A percentile compares a stretch with the other conserved stretches of the same genome.
These are phyloP conservation scores for Kodamaea laetipori DNA, from an alignment of 805 yeast genomes.

Conservation along the genomic window DNA sequence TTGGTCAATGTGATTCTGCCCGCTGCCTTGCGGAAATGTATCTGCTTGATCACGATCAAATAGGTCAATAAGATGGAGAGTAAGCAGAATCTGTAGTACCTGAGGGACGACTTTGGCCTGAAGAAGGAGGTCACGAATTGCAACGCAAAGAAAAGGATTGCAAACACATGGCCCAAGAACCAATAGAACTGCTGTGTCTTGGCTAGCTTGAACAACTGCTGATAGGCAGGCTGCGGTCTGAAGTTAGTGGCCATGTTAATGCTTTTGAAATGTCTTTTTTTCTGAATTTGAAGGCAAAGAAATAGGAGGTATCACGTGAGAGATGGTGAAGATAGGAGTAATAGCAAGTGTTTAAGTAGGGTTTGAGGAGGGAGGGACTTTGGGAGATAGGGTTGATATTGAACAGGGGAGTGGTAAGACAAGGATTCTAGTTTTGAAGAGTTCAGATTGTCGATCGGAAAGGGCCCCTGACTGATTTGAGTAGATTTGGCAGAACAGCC, in stretches of 20 bases:
- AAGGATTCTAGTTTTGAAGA: too few relatives aligned
- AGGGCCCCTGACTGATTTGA: too few relatives aligned
- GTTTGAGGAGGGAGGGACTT: too few relatives aligned
- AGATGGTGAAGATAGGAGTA: too few relatives aligned
- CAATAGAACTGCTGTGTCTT: constrained; percentile 67
- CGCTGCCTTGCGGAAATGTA: constrained; percentile 45
- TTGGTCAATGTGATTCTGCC: constrained; percentile 17
- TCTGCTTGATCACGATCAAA: constrained; percentile 61
- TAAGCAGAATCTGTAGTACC: constrained; percentile 39
- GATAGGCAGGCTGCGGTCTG: constrained; percentile 13
- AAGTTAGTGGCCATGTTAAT: constrained; percentile 1
- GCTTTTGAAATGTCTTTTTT: neutral
- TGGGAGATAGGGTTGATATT: too few relatives aligned
- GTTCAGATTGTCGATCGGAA: too few relatives aligned
- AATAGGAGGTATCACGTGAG: too few relatives aligned
- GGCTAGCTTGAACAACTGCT: constrained; percentile 15
- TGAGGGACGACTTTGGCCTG: constrained; percentile 27
- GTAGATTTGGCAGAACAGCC: too few relatives aligned
- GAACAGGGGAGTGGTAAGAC: too few relatives aligned
- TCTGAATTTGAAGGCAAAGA: neutral
- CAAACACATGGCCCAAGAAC: constrained; percentile 63
- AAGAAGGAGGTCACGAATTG: constrained; percentile 47
- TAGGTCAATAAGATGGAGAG: constrained; percentile 60
- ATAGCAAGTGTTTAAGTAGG: too few relatives aligned
- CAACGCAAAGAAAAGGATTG: constrained; percentile 43